These are phyloP conservation scores for Mucor circinelloides DNA, from an alignment of 371 early-diverging fungal species.

Conservation along the genomic window DNA sequence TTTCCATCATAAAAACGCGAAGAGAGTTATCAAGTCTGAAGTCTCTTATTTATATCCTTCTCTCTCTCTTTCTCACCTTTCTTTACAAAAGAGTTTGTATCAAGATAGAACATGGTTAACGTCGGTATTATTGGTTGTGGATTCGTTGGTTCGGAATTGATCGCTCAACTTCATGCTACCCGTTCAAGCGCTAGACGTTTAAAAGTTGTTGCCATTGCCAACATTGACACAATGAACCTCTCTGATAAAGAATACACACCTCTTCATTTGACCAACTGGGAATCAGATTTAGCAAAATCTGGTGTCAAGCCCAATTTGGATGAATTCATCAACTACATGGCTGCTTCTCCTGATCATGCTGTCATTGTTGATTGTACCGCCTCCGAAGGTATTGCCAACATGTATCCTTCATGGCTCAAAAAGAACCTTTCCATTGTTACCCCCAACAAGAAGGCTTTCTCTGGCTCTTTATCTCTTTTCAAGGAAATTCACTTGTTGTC, in stretches of 20 bases:
- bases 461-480: conserved; percentile 69
- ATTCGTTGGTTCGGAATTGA: conserved; percentile 75
- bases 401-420: conserved; percentile 83
- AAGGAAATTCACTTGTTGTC: conserved; percentile 66
- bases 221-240: conserved; percentile 63
- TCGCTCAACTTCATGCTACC: conserved; percentile 67
- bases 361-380: conserved; percentile 93
- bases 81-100: neutral
- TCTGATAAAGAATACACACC: conserved; percentile 38
- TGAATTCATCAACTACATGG: conserved; percentile 56
- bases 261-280: conserved; percentile 24
- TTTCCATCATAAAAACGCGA: neutral
- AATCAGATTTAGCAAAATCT: conserved; percentile 17
- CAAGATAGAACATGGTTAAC: conserved; percentile 1
- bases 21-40: neutral
- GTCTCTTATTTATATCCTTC: neutral
- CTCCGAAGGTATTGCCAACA: conserved; percentile 71
- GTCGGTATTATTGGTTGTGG: conserved; percentile 5
- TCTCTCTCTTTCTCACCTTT: neutral
- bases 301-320: conserved; percentile 45
- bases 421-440: conserved; percentile 87
- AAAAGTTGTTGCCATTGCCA: conserved; percentile 61
- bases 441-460: conserved; percentile 97
- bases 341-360: conserved; percentile 48
- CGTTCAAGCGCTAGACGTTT: conserved; percentile 33